Evolutionary conservation across 257 asterid genomes (phyloP).

Genomic region (Agastache rugosa): DNA sequence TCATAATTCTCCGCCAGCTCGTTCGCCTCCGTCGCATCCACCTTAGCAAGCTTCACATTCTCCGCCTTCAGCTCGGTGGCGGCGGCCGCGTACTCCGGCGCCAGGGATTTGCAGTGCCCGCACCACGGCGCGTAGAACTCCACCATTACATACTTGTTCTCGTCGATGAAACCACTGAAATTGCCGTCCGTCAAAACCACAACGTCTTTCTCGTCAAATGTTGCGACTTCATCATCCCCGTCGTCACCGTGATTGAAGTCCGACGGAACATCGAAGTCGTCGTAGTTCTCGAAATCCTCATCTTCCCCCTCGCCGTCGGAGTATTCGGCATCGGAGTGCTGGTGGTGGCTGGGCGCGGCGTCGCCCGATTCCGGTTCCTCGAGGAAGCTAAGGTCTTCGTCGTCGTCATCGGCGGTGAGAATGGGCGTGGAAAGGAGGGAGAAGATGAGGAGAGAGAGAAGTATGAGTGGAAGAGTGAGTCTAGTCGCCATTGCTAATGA

Average conservation of each 20-base stretch:
- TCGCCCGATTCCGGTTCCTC: constrained; percentile 50
- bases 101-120: constrained; percentile 84
- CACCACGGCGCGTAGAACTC: constrained; percentile 99
- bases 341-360: constrained; percentile 34
- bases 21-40: constrained; percentile 80
- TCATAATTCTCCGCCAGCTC: constrained; percentile 79
- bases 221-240: constrained; percentile 43
- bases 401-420: constrained; percentile 47
- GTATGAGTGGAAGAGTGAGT: constrained; percentile 29
- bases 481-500: constrained; percentile 48
- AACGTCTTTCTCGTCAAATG: constrained; percentile 81
- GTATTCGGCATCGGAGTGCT: constrained; percentile 49
- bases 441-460: constrained; percentile 42
- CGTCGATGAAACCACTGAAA: constrained; percentile 68
- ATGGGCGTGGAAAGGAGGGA: constrained; percentile 41
- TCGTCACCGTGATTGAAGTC: constrained; percentile 40
- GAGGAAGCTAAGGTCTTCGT: constrained; percentile 62
- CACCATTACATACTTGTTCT: constrained; percentile 84
- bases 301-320: constrained; percentile 51
- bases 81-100: constrained; percentile 97
- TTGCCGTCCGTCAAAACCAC: constrained; percentile 73
- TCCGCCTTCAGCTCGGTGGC: constrained; percentile 77
- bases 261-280: constrained; percentile 56
- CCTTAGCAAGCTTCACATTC: constrained; percentile 82
- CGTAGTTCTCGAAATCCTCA: constrained; percentile 53